Evolutionary conservation across 768 basidiomycete species (phyloP).

Genomic region (Flagelloscypha sp.): DNA sequence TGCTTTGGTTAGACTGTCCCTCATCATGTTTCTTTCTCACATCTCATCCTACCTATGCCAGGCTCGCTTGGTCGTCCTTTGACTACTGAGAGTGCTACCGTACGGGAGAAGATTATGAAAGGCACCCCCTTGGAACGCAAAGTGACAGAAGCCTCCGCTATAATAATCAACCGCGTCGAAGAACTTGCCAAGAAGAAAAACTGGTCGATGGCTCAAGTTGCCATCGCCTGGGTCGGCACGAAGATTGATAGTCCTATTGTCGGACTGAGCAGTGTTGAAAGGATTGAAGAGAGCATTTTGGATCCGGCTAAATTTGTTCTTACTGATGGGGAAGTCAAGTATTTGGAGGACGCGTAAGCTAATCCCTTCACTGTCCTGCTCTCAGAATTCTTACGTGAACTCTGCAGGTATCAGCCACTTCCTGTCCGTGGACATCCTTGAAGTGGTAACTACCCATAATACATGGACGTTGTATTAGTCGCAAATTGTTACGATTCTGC

Average conservation of each 20-base stretch:
- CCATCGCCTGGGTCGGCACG: slow-evolving; percentile 31
- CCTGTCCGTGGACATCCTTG: too few relatives aligned
- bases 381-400: too few relatives aligned
- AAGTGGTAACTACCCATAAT: too few relatives aligned
- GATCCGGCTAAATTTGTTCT: too few relatives aligned
- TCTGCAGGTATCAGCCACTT: too few relatives aligned
- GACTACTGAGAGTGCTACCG: slow-evolving; percentile 17
- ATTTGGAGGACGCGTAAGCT: too few relatives aligned
- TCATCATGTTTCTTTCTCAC: not conserved
- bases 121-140: slow-evolving; percentile 14
- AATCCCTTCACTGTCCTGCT: too few relatives aligned
- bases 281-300: slow-evolving; percentile 14
- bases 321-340: too few relatives aligned
- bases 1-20: not conserved
- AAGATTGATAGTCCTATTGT: slow-evolving; percentile 29
- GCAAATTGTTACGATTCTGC: too few relatives aligned
- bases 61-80: slow-evolving; percentile 33
- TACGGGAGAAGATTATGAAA: slow-evolving; percentile 9
- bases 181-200: slow-evolving; percentile 33
- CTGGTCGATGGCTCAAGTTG: slow-evolving; percentile 36
- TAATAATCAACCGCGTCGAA: slow-evolving; percentile 29
- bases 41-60: slow-evolving; percentile 3
- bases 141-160: slow-evolving; percentile 19
- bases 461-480: too few relatives aligned
- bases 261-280: slow-evolving; percentile 14